These are phyloP conservation scores for Diplodia mutila DNA, from an alignment of 2,329 filamentous ascomycete species.

Conservation along the genomic window DNA sequence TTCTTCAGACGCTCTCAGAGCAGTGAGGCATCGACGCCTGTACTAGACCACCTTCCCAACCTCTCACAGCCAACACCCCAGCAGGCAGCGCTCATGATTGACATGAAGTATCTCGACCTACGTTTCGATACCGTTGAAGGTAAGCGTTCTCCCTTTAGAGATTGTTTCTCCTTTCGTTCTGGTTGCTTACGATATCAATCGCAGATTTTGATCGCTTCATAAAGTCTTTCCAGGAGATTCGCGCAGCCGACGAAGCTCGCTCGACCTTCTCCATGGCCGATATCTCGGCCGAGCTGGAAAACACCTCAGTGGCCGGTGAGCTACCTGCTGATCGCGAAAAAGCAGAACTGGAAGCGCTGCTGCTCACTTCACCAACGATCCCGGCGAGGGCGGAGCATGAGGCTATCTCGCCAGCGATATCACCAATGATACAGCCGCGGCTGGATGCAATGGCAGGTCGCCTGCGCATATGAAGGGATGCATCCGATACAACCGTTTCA, in stretches of 20 bases:
- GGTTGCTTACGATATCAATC: neutral
- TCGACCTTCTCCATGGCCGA: neutral
- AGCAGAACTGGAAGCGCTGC: neutral
- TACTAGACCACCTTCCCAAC: neutral
- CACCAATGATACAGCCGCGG: neutral
- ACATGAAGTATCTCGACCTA: constrained; percentile 8
- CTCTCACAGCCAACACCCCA: neutral
- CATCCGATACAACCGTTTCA: neutral
- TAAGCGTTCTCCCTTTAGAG: neutral
- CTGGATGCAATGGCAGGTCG: neutral
- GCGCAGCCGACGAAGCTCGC: neutral
- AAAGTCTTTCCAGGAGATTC: neutral
- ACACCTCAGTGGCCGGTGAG: neutral
- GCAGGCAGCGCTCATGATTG: neutral
- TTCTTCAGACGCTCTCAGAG: constrained; percentile 1
- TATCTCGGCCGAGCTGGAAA: neutral
- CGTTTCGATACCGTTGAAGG: constrained; percentile 13
- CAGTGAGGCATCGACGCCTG: neutral
- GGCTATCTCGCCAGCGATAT: neutral
- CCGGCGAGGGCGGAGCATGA: neutral
- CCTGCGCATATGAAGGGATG: neutral
- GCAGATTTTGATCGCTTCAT: constrained; percentile 9
- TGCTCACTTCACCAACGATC: neutral
- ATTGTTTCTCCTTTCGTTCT: neutral
- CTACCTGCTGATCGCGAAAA: neutral